Conservation (phyloP, 768 basidiomycete genomes). For the Imleria badia region DNA sequence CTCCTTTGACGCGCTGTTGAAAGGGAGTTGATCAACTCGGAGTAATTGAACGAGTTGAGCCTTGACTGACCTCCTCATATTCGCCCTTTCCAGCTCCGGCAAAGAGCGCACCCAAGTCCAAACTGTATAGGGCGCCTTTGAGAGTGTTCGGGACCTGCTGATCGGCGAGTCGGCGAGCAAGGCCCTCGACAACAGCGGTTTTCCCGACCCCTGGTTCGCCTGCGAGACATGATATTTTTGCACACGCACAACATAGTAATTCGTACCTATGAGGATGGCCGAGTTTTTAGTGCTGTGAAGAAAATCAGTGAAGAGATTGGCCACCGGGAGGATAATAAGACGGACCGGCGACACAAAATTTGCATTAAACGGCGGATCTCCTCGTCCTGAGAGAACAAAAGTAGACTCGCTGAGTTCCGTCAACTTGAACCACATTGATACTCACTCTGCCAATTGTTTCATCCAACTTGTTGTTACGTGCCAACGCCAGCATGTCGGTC, state of each 20-base stretch:
- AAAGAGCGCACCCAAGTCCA: not conserved
- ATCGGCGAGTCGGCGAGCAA: not conserved
- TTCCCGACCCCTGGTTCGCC: not conserved
- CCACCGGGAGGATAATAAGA: not conserved
- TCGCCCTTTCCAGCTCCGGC: not conserved
- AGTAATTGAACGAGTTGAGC: not conserved
- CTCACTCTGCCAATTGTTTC: not conserved
- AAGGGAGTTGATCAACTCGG: not conserved
- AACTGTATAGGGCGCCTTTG: not conserved
- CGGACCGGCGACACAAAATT: not conserved
- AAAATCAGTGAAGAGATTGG: not conserved
- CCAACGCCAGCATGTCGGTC: not conserved
- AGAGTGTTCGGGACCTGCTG: not conserved
- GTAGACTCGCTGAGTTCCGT: no score
- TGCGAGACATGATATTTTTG: not conserved
- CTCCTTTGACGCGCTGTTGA: not conserved
- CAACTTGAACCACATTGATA: no score
- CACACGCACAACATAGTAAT: not conserved
- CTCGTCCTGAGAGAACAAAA: not conserved
- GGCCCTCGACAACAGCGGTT: not conserved
- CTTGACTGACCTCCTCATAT: not conserved
- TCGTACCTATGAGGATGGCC: not conserved
- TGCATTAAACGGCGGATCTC: not conserved
- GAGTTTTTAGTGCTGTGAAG: not conserved
- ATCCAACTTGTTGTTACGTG: not conserved